Base-by-base conservation (phyloP, 495 filamentous ascomycete genomes). In the Neurospora sp. region DNA sequence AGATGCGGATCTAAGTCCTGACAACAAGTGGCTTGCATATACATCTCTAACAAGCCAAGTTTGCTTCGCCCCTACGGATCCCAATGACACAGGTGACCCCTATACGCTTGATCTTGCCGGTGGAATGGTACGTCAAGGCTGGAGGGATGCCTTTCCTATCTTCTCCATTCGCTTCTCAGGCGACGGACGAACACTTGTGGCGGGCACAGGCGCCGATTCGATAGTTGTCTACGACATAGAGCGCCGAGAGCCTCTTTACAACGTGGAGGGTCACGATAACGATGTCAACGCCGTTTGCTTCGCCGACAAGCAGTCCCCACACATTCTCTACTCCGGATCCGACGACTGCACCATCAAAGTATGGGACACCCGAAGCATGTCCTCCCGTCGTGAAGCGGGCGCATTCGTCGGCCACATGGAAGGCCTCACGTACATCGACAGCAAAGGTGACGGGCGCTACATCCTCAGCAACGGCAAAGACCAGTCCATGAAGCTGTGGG, bases 211-310 rank as follows among this genome's bases (percentile, higher is more conserved):
- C 38, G 88, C 91, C 75, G 83, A 89, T 21, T 90, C 90, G 1
- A 93, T 98, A 37, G 90, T 96, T 69, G 93, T 97, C n/a, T 97
- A 96, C 77, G 96, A 99, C 77, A 90, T 99, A 54, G 94, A 97
- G 79, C 89, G 90, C 1, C 88, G 90, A 39, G 85, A 87, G 62
- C 85, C 91, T 2, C 86, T 97, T 36, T 88, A 97, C 54, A 89
- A 89, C 72, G 90, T 98, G 21, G 83, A 82, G 36, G 93, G 93
- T 3, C 96, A 99, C 77, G 81, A 87, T 13, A 89, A 96, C 74
- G 94, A 99, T 80, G 96, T 99, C 36, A 99, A 99, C 80, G 96
- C 96, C 28, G 96, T 99, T 2, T 98, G 95, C 80, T 98, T 95
- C 78, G 96, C 93, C 13, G 96, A 98, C 81, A 88, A 88, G 70